A percentile compares a stretch with the other conserved stretches of the same genome.
Evolutionary conservation across 805 yeast species (phyloP).

Genomic region (Metschnikowia orientalis): DNA sequence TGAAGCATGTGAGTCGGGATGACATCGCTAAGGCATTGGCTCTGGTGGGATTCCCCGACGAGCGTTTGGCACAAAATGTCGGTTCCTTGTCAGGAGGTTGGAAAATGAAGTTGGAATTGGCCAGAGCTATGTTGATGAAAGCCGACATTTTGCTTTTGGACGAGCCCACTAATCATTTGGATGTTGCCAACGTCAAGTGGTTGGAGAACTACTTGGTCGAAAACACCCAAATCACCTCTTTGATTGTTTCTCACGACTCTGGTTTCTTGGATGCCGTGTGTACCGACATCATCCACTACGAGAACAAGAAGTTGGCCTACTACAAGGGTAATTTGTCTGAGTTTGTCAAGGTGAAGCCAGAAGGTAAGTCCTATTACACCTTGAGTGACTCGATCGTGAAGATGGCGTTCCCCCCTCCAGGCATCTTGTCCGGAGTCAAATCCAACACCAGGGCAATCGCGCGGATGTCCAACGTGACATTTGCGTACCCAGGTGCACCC

Average conservation of each 20-base stretch:
- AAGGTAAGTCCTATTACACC: constrained; percentile 93
- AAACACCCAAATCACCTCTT: constrained; percentile 84
- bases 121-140: constrained; percentile 97
- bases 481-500: constrained; percentile 82
- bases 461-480: constrained; percentile 78
- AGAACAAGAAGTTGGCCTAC: constrained; percentile 88
- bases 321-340: constrained; percentile 94
- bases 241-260: constrained; percentile 97
- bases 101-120: constrained; percentile 98
- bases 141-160: constrained; percentile 93
- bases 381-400: constrained; percentile 87
- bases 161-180: constrained; percentile 98
- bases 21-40: constrained; percentile 74
- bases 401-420: constrained; percentile 99
- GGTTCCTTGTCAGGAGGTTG: constrained; percentile 98
- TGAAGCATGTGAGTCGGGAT: constrained; percentile 55
- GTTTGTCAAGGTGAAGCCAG: constrained; percentile 89
- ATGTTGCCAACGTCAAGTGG: constrained; percentile 92
- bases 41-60: constrained; percentile 88
- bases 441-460: constrained; percentile 93
- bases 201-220: constrained; percentile 78
- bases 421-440: constrained; percentile 94
- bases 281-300: constrained; percentile 95
- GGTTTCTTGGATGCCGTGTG: constrained; percentile 94
- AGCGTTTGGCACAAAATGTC: constrained; percentile 83